These are phyloP conservation scores for Auricularia sp. DNA, from an alignment of 768 basidiomycete species.

Conservation along the genomic window DNA sequence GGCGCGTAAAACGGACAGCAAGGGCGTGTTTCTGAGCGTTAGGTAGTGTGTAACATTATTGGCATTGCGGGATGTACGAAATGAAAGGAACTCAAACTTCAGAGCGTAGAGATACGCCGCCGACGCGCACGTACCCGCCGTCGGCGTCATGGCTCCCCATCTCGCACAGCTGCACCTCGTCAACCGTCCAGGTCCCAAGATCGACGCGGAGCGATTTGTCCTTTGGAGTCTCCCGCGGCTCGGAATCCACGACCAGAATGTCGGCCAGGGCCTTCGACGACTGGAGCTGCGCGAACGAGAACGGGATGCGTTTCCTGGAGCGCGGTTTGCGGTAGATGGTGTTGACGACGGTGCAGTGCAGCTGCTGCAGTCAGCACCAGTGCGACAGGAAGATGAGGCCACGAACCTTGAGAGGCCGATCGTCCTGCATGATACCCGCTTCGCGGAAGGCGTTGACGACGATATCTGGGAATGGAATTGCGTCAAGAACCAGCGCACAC, in stretches of 20 bases:
- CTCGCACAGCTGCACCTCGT: constrained; percentile 54
- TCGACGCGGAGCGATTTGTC: constrained; percentile 23
- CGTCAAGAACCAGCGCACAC: constrained; percentile 11
- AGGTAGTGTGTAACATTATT: no score
- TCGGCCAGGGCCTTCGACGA: constrained; percentile 17
- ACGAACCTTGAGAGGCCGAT: constrained; percentile 26
- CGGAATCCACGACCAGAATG: constrained; percentile 2
- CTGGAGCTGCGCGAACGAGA: constrained; percentile 32
- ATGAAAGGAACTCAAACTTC: no score
- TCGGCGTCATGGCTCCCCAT: constrained; percentile 61
- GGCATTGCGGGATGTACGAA: no score
- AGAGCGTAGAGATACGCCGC: constrained; percentile 3
- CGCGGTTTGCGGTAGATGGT: constrained; percentile 23
- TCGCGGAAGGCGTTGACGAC: constrained; percentile 14
- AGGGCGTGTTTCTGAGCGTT: no score
- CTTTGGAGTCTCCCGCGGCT: neutral
- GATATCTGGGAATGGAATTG: neutral
- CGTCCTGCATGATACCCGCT: constrained; percentile 25
- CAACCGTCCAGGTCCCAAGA: constrained; percentile 44
- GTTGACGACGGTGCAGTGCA: constrained; percentile 30
- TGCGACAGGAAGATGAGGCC: neutral
- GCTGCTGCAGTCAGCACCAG: constrained; percentile 12
- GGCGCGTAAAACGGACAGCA: no score
- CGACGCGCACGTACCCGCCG: constrained; percentile 46
- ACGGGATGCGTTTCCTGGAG: constrained; percentile 27